Evolutionary conservation across 2,329 filamentous ascomycete species (phyloP).

Genomic region (Trichoderma citrinoviride): DNA sequence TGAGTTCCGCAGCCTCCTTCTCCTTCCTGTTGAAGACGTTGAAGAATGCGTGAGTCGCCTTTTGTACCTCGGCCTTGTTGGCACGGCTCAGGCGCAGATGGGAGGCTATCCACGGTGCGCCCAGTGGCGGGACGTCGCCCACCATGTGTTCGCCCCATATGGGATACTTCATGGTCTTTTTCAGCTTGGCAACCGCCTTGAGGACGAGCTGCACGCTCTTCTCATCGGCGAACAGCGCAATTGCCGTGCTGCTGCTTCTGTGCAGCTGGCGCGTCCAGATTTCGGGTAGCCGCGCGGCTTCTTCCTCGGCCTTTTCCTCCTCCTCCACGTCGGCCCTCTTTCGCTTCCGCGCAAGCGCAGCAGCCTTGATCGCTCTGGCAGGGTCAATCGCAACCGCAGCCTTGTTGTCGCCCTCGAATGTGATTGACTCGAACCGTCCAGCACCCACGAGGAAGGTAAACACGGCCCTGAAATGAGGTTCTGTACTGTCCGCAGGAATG

Average conservation of each 20-base stretch:
- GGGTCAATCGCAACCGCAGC: constrained; percentile 44
- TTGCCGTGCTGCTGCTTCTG: constrained; percentile 71
- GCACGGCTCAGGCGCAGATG: constrained; percentile 75
- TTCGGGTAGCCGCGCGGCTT: constrained; percentile 61
- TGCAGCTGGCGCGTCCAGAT: constrained; percentile 72
- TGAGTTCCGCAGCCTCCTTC: constrained; percentile 60
- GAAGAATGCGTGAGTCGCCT: constrained; percentile 82
- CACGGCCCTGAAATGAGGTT: constrained; percentile 69
- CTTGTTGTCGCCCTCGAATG: constrained; percentile 65
- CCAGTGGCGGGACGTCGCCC: constrained; percentile 57
- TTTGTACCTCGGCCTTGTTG: constrained; percentile 62
- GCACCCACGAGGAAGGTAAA: constrained; percentile 73
- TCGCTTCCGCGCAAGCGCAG: constrained; percentile 41
- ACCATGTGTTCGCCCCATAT: constrained; percentile 65
- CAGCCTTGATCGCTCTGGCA: constrained; percentile 44
- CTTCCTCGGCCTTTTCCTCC: constrained; percentile 52
- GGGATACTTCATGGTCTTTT: constrained; percentile 59
- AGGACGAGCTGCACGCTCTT: constrained; percentile 72
- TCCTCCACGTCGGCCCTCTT: constrained; percentile 51
- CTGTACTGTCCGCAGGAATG: constrained; percentile 78
- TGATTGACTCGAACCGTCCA: constrained; percentile 72
- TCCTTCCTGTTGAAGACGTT: constrained; percentile 71
- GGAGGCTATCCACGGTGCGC: constrained; percentile 55
- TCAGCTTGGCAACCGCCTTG: constrained; percentile 66
- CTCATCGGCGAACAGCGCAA: constrained; percentile 81